Percentiles rank a stretch among this genome's conserved stretches.
phyloP scores from a whole-genome alignment of 306 rosid species.

The Fagus sylvatica region DNA sequence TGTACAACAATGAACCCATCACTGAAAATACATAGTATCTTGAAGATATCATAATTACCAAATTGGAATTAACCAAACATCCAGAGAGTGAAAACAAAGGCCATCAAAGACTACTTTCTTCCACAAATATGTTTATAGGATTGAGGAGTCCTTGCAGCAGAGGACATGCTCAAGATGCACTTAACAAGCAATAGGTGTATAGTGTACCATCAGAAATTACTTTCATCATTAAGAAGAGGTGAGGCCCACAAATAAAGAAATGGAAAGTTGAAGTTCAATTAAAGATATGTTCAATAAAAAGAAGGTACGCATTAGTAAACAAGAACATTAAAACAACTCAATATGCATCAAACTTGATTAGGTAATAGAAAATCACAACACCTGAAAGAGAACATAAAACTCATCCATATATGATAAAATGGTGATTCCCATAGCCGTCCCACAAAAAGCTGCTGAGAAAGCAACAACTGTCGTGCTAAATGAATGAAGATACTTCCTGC shows the following conservation, averaged over 20 bases:
- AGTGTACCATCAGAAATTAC: neutral
- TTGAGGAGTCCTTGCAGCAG: neutral
- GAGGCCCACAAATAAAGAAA: neutral
- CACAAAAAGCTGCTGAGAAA: conserved; percentile 56
- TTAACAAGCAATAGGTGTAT: neutral
- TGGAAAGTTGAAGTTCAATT: neutral
- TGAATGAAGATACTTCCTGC: conserved; percentile 73
- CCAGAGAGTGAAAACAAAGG: neutral
- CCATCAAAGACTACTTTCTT: neutral
- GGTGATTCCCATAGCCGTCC: conserved; percentile 60
- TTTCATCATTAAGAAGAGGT: neutral
- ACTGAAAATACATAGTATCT: neutral
- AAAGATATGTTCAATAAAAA: neutral
- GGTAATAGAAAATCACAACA: conserved; percentile 27
- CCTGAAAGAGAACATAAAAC: conserved; percentile 67
- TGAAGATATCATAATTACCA: neutral
- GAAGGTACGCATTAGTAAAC: conserved; percentile 1
- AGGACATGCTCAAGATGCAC: neutral
- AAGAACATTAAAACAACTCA: conserved; percentile 5
- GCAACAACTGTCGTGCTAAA: conserved; percentile 54
- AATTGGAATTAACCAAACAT: neutral
- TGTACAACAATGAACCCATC: no score
- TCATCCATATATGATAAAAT: conserved; percentile 72
- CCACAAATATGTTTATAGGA: neutral
- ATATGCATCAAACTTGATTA: conserved; percentile 11